Conservation (phyloP, 768 basidiomycete species). For the Russula foetens region DNA sequence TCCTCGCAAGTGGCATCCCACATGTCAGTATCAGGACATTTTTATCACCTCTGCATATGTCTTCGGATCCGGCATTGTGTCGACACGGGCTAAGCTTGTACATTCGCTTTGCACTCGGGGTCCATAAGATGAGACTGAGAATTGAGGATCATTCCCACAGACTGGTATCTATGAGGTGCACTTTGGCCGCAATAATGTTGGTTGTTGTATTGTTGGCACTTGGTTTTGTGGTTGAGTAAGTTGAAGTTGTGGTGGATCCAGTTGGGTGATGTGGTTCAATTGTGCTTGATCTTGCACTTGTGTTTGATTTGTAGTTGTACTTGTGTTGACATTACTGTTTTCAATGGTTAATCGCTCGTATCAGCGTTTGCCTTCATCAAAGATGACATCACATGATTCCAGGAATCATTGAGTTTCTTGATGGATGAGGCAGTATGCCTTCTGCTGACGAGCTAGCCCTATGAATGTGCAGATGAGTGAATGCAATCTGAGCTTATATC, state of each 20-base stretch:
- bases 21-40: neutral
- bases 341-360: neutral
- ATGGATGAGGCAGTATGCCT: constrained; percentile 16
- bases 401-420: neutral
- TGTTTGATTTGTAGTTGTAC: too few relatives aligned
- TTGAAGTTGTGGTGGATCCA: too few relatives aligned
- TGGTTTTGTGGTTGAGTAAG: too few relatives aligned
- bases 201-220: too few relatives aligned
- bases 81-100: neutral
- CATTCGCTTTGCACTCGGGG: neutral
- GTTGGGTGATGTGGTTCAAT: too few relatives aligned
- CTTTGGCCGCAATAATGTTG: neutral
- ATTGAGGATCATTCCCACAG: neutral
- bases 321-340: neutral
- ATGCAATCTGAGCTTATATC: constrained; percentile 16
- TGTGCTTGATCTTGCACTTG: too few relatives aligned
- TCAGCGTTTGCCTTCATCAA: constrained; percentile 6
- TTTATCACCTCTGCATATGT: neutral
- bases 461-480: constrained; percentile 16
- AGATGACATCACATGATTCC: constrained; percentile 12
- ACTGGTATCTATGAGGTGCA: neutral
- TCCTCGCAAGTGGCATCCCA: neutral
- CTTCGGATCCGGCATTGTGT: neutral
- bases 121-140: neutral
- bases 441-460: constrained; percentile 10